Percentiles rank a stretch among this genome's conserved stretches.
Conservation (phyloP, 495 filamentous ascomycete genomes). For the Penicillium arizonense region DNA sequence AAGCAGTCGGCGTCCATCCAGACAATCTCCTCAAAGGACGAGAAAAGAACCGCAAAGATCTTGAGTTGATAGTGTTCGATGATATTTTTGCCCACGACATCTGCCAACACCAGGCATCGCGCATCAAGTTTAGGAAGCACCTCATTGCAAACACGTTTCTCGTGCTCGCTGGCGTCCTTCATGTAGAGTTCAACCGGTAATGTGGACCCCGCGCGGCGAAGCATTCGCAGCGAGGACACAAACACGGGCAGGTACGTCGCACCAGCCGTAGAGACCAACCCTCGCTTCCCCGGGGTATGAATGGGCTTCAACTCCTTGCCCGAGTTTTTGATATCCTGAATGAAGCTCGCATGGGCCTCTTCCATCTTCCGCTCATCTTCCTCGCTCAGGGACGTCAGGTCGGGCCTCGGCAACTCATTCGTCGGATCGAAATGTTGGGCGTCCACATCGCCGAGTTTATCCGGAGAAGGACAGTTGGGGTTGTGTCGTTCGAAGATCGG, state of each 20-base stretch:
- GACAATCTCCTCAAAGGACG: slow-evolving; percentile 58
- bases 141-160: slow-evolving; percentile 50
- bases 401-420: slow-evolving; percentile 29
- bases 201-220: slow-evolving; percentile 53
- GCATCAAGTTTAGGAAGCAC: slow-evolving; percentile 51
- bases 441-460: slow-evolving; percentile 14
- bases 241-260: slow-evolving; percentile 45
- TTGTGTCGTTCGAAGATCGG: slow-evolving; percentile 30
- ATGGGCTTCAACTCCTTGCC: slow-evolving; percentile 35
- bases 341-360: slow-evolving; percentile 42
- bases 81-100: slow-evolving; percentile 37
- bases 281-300: slow-evolving; percentile 46
- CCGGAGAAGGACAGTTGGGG: slow-evolving; percentile 28
- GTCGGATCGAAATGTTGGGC: slow-evolving; percentile 34
- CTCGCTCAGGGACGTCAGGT: slow-evolving; percentile 33
- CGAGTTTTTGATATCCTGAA: slow-evolving; percentile 31
- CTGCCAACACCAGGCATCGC: slow-evolving; percentile 49
- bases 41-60: slow-evolving; percentile 58
- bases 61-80: slow-evolving; percentile 59
- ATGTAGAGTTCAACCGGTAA: slow-evolving; percentile 61
- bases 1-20: slow-evolving; percentile 63
- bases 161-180: slow-evolving; percentile 47
- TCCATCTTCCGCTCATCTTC: slow-evolving; percentile 34
- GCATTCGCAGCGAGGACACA: slow-evolving; percentile 54
- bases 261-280: slow-evolving; percentile 54